Conservation (phyloP, 768 basidiomycete genomes). For the Leccinum longicurvipes region DNA sequence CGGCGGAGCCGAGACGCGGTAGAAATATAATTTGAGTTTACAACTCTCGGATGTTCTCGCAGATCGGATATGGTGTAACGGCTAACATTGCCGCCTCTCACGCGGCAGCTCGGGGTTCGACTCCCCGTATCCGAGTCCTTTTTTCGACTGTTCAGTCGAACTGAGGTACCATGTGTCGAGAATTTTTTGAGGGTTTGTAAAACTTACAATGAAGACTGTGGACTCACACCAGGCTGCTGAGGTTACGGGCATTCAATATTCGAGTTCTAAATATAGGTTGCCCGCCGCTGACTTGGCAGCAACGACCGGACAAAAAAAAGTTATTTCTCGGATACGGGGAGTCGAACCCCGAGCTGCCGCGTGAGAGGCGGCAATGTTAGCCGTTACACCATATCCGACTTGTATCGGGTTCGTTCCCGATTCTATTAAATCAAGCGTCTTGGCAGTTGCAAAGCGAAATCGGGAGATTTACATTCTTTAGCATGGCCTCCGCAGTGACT, state of each 20-base stretch:
- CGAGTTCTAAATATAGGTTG: too few species aligned
- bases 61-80: conserved; percentile 58
- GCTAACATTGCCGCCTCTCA: conserved; percentile 68
- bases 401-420: too few species aligned
- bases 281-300: too few species aligned
- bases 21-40: neutral
- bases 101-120: conserved; percentile 42
- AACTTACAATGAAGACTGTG: too few species aligned
- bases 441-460: neutral
- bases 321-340: conserved; percentile 33
- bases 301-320: too few species aligned
- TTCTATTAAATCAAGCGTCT: neutral
- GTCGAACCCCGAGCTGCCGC: conserved; percentile 41
- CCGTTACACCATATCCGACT: conserved; percentile 65
- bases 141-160: too few species aligned
- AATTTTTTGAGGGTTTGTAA: too few species aligned
- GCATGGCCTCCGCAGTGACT: conserved; percentile 25
- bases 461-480: neutral
- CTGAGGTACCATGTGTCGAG: too few species aligned
- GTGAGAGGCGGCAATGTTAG: conserved; percentile 67
- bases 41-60: neutral
- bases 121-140: conserved; percentile 30
- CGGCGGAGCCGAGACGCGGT: too few species aligned
- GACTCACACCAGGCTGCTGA: too few species aligned
- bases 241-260: too few species aligned